These are phyloP conservation scores for Achaetomiella virescens DNA, from an alignment of 495 filamentous ascomycete species.

Conservation along the genomic window DNA sequence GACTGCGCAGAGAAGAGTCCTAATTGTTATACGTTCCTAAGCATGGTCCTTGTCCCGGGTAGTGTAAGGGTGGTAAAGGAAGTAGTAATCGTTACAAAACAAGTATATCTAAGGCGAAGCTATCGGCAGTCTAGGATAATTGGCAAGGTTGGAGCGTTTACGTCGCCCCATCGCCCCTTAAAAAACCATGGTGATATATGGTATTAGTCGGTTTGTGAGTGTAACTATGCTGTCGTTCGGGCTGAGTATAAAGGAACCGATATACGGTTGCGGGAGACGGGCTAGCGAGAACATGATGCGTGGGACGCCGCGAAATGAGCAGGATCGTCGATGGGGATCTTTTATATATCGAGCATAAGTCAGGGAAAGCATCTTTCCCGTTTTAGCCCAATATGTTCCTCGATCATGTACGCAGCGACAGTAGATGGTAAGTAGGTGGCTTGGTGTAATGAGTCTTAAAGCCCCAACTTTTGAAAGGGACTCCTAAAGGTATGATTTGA, in stretches of 20 bases:
- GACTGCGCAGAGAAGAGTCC: constrained; percentile 26
- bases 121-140: constrained; percentile 25
- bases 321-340: constrained; percentile 15
- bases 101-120: constrained; percentile 27
- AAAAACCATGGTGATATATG: constrained; percentile 20
- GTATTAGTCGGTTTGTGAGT: constrained; percentile 32
- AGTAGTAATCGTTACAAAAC: constrained; percentile 24
- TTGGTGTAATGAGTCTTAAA: too few species aligned
- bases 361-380: constrained; percentile 33
- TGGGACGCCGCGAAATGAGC: constrained; percentile 27
- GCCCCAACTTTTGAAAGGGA: too few species aligned
- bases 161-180: constrained; percentile 33
- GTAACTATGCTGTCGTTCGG: constrained; percentile 21
- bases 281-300: constrained; percentile 30
- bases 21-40: constrained; percentile 22
- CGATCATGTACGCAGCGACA: constrained; percentile 26
- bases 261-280: constrained; percentile 25
- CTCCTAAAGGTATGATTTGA: too few species aligned
- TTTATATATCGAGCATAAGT: constrained; percentile 22
- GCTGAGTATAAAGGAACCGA: constrained; percentile 33
- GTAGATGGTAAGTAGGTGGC: too few species aligned
- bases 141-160: constrained; percentile 21
- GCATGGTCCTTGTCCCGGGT: constrained; percentile 22
- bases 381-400: constrained; percentile 19
- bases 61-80: constrained; percentile 30